Base-by-base conservation (phyloP, 768 basidiomycete species). In the Leccinum pellstonianum region DNA sequence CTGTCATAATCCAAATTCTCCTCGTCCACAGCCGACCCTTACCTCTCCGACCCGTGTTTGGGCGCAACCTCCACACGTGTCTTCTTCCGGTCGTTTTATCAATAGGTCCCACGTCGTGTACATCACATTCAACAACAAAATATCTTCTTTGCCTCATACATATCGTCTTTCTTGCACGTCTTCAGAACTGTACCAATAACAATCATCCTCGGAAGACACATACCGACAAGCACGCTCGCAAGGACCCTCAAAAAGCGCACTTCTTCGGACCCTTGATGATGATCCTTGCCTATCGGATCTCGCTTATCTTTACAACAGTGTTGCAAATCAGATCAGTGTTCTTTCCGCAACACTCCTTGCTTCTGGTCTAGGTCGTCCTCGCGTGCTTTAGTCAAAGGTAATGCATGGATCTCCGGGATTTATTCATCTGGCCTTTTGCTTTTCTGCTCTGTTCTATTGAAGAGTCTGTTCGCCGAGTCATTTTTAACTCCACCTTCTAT, bases 11-110 rank as follows among this genome's bases (percentile, higher is more conserved):
- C 17, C 46, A 52, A 38, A 50, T 23, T 15, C 51, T 17, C 38
- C 38, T 38, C 38, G 8, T 38, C 38, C 11, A 38, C 17, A 54
- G 9, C 52, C 41, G 62, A 62, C n/a, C 19, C 43, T 17, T 37
- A 12, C 56, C 62, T 43, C 56, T 47, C 8, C 1, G 29, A 7
- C 29, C 54, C 51, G 53, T 35, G 52, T 58, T 58, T 52, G 29
- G 61, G 57, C 50, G 56, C 33, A 31, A 57, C 49, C 19, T 23
- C 33, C 37, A 33, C 62, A 64, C 65, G 62, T 64, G 62, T 49
- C 17, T 23, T 17, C 31, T 33, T 2, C 12, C 3, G 11, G 1
- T n/a, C 21, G 27, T 49, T 25, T 50, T 15, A 48, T 41, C 43
- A 43, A 15, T 33, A 41, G 41, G 21, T 5, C 10, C 1, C 21